Base-by-base conservation (phyloP, 176 grass and related monocot species). In the Aegilops speltoides region DNA sequence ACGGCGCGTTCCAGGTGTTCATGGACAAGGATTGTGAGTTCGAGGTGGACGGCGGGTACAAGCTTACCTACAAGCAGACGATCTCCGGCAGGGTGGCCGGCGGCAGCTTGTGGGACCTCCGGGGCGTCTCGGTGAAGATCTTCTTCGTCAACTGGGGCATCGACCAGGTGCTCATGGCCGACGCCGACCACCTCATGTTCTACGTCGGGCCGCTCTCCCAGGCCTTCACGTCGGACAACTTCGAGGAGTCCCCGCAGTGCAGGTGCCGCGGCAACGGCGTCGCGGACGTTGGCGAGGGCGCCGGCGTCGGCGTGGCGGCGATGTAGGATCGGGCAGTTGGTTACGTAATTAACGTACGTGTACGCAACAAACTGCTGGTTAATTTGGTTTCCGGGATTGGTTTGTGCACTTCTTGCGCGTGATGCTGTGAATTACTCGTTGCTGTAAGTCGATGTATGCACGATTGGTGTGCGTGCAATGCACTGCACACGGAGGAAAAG, bases 161-260 rank as follows among this genome's bases (percentile, higher is more conserved):
- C 79, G 60, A 90, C 68, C 22, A 76, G 32, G 88, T 95, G 48
- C 56, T 74, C 60, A 66, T 90, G 79, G 66, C 77, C 4, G 89
- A 68, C 69, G 87, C 83, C n/a, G 85, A 2, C 5, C 74, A 75
- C 41, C 88, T 90, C 68, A 29, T 82, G 61, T 92, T 95, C 88
- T 90, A 88, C 59, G 90, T 95, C 78, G 88, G 93, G 0, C 90
- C 85, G 69, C 52, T 95, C 31, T 90, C 93, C 48, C 85, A 91
- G 66, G 83, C 87, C 0, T 95, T 95, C 75, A 6, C 75, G 5
- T 71, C 50, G 5, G 86, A 84, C 43, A 83, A 80, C 26, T 95
- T 95, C 79, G 83, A 62, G 3, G 75, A 92, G 74, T 89, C 73
- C 2, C 93, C 90, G 7, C 56, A 22, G 52, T 95, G 93, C 79